phyloP scores from a whole-genome alignment of 139 green algal genomes.

The Chara braunii region DNA sequence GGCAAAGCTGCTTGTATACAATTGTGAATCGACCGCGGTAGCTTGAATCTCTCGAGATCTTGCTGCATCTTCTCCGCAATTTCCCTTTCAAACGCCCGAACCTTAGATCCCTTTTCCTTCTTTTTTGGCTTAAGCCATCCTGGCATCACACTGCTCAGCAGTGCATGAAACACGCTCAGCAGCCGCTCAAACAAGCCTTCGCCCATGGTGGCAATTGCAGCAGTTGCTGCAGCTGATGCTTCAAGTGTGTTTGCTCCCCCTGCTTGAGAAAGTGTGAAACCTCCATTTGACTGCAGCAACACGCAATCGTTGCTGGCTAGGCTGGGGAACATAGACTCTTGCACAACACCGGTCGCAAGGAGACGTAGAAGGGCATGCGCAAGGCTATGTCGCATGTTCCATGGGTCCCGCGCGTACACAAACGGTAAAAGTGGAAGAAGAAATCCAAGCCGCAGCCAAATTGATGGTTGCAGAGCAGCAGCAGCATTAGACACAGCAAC shows the following conservation, averaged over 20 bases:
- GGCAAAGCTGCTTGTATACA: slow-evolving; percentile 16
- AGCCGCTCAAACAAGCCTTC: slow-evolving; percentile 48
- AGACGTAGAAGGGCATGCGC: slow-evolving; percentile 22
- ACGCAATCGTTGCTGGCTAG: neutral
- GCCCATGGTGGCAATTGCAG: slow-evolving; percentile 21
- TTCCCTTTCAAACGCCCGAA: slow-evolving; percentile 12
- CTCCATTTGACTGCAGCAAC: neutral
- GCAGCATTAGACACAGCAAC: too few species aligned
- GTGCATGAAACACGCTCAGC: slow-evolving; percentile 44
- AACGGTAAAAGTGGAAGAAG: slow-evolving; percentile 25
- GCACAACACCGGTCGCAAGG: slow-evolving; percentile 3
- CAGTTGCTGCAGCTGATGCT: slow-evolving; percentile 17
- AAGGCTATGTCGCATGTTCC: slow-evolving; percentile 20
- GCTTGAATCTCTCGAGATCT: slow-evolving; percentile 2
- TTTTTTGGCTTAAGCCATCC: slow-evolving; percentile 42
- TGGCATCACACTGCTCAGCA: slow-evolving; percentile 45
- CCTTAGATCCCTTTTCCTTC: slow-evolving; percentile 1
- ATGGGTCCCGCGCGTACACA: slow-evolving; percentile 5
- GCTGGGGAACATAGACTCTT: slow-evolving; percentile 1
- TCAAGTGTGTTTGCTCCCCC: too few species aligned
- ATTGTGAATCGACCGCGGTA: neutral
- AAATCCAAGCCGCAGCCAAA: slow-evolving; percentile 31
- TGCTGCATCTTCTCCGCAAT: slow-evolving; percentile 21
- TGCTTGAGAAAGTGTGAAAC: neutral
- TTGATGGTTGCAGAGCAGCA: slow-evolving; percentile 22